These are phyloP conservation scores for Fusarium secorum DNA, from an alignment of 2,329 filamentous ascomycete genomes.

Conservation along the genomic window DNA sequence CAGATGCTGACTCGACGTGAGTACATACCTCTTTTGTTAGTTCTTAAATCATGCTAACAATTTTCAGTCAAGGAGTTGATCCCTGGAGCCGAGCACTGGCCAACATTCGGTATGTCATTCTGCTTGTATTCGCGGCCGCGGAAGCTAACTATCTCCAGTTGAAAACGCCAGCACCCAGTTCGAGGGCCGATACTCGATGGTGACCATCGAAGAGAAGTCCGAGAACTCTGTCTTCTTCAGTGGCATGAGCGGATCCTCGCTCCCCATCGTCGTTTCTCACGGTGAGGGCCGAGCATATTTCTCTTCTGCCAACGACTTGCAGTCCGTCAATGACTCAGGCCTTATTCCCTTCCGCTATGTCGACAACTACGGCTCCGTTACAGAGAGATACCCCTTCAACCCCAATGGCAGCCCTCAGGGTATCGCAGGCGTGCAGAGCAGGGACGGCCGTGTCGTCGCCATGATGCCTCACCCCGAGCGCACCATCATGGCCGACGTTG, in stretches of 20 bases:
- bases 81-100: slow-evolving; percentile 42
- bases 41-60: not conserved
- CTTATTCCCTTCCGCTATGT: slow-evolving; percentile 84
- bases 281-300: slow-evolving; percentile 79
- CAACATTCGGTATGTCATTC: slow-evolving; percentile 65
- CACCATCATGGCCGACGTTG: slow-evolving; percentile 82
- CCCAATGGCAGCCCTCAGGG: slow-evolving; percentile 83
- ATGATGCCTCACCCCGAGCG: slow-evolving; percentile 95
- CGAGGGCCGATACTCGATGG: slow-evolving; percentile 41
- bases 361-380: slow-evolving; percentile 77
- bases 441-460: slow-evolving; percentile 81
- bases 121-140: not conserved
- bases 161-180: slow-evolving; percentile 68
- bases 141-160: slow-evolving; percentile 51
- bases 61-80: slow-evolving; percentile 40
- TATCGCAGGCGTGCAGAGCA: slow-evolving; percentile 80
- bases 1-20: slow-evolving; percentile 81
- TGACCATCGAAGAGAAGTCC: slow-evolving; percentile 37
- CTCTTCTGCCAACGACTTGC: slow-evolving; percentile 58
- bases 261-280: slow-evolving; percentile 43
- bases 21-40: not conserved
- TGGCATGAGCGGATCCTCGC: slow-evolving; percentile 39
- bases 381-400: slow-evolving; percentile 88
- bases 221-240: slow-evolving; percentile 41
- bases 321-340: slow-evolving; percentile 68